These are phyloP conservation scores for Dissophora ornata DNA, from an alignment of 192 early-diverging fungal genomes.

Conservation along the genomic window DNA sequence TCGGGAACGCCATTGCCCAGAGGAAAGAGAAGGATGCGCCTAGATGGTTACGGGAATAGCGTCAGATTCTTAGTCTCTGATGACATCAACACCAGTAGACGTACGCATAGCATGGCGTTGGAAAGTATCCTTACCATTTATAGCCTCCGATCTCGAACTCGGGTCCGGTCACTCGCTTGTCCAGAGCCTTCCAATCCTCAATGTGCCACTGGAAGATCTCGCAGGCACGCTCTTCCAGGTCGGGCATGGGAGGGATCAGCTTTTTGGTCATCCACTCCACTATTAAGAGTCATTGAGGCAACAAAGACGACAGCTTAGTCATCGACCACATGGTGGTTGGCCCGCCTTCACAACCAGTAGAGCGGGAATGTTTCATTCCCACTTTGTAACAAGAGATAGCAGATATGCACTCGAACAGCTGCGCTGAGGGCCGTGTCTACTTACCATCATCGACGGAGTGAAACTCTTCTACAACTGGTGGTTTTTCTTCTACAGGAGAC, in stretches of 20 bases:
- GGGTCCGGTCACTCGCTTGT: conserved; percentile 58
- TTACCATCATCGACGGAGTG: conserved; percentile 44
- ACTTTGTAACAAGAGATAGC: background rate
- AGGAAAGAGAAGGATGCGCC: conserved; percentile 92
- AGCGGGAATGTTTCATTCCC: too few relatives aligned
- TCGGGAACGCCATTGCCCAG: conserved; percentile 82
- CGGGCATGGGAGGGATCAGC: conserved; percentile 50
- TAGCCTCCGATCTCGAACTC: conserved; percentile 60
- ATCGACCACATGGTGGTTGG: background rate
- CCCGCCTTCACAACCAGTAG: background rate
- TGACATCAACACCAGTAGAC: too few relatives aligned
- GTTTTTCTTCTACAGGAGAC: conserved; percentile 46
- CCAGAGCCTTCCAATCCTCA: conserved; percentile 51
- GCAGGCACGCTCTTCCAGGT: conserved; percentile 53
- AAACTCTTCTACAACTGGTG: conserved; percentile 37
- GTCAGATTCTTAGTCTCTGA: too few relatives aligned
- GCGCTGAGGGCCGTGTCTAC: conserved; percentile 1
- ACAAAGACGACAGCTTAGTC: background rate
- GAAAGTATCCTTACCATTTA: conserved; percentile 50
- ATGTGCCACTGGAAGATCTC: conserved; percentile 57
- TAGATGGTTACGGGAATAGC: too few relatives aligned
- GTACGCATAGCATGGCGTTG: background rate
- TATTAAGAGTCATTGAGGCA: conserved; percentile 18
- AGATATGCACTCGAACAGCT: background rate
- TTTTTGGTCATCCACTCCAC: conserved; percentile 56